Percentiles rank a stretch among this genome's conserved stretches.
phyloP scores from a whole-genome alignment of 1,139 yeast genomes.

The Geotrichum fermentans region DNA sequence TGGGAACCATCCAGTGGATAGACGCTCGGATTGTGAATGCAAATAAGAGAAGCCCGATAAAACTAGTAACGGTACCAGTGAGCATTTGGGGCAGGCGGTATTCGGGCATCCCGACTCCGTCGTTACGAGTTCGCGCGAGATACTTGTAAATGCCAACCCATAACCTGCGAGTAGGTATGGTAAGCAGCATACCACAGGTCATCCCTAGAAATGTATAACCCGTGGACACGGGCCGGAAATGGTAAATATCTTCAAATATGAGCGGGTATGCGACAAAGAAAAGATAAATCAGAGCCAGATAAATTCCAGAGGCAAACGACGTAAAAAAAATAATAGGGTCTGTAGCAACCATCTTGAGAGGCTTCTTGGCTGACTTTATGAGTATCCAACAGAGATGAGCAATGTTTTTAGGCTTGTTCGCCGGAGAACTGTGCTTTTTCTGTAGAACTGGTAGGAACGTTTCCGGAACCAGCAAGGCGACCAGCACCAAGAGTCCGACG shows the following conservation, averaged over 20 bases:
- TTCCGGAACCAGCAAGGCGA: conserved; percentile 56
- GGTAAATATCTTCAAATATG: conserved; percentile 20
- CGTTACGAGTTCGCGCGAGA: conserved; percentile 20
- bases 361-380: conserved; percentile 46
- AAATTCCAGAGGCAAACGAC: conserved; percentile 58
- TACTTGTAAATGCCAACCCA: conserved; percentile 23
- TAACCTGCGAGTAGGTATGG: conserved; percentile 21
- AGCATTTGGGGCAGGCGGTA: conserved; percentile 48
- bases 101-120: conserved; percentile 39
- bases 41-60: conserved; percentile 57
- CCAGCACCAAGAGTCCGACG: conserved; percentile 49
- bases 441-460: conserved; percentile 64
- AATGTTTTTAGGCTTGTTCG: conserved; percentile 84
- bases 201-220: conserved; percentile 21
- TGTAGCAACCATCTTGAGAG: conserved; percentile 47
- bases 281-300: conserved; percentile 34
- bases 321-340: conserved; percentile 61
- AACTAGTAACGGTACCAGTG: conserved; percentile 43
- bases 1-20: conserved; percentile 6
- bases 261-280: conserved; percentile 22
- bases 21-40: conserved; percentile 49
- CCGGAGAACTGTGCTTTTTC: conserved; percentile 56
- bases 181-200: conserved; percentile 18
- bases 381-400: background rate
- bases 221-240: conserved; percentile 17